Base-by-base conservation (phyloP, 768 basidiomycete genomes). In the Chiua virens region DNA sequence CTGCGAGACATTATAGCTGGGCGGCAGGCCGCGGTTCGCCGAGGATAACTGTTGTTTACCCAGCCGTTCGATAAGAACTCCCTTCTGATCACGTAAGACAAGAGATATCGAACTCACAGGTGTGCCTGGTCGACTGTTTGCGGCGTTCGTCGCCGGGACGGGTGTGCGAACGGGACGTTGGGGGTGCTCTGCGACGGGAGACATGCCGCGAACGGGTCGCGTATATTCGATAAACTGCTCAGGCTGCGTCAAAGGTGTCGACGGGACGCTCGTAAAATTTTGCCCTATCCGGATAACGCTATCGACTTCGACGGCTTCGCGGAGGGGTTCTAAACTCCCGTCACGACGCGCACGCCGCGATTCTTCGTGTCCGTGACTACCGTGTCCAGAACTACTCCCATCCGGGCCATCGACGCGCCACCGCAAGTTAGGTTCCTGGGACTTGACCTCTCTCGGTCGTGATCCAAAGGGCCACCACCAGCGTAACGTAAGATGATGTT, bases 331-430 rank as follows among this genome's bases (percentile, higher is more conserved):
- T 36, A 65, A 51, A 11, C 32, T 35, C n/a, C 22, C 42, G 4
- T 23, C 5, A 35, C 42, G 58, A 36, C 42, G 54, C 7, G 25
- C 4, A 8, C 22, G 21, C 27, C 22, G 21, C 27, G 15, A 11
- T 17, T 38, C 45, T n/a, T 50, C 58, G n/a, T 50, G 57, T 1
- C 43, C 56, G 6, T 53, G 47, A 37, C 8, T 54, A 17, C 38
- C 63, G 27, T 61, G 65, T 17, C 56, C 58, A 7, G 54, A 42
- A 13, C 57, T 63, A n/a, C 60, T 62, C 6, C 44, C 52, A 32
- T 69, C 66, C 1, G 62, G 50, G n/a, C 18, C 68, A 13, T 68
- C 67, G 14, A 68, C 45, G 27, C 45, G 58, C 64, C 66, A 68
- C 1, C 50, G 47, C 2, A 21, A 40, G 5, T 34, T 34, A 22